Evolutionary conservation across 73 alveolate genomes (phyloP), one percentile per base, ranked within the genome.

Genomic region (Halteria grandinella): DNA sequence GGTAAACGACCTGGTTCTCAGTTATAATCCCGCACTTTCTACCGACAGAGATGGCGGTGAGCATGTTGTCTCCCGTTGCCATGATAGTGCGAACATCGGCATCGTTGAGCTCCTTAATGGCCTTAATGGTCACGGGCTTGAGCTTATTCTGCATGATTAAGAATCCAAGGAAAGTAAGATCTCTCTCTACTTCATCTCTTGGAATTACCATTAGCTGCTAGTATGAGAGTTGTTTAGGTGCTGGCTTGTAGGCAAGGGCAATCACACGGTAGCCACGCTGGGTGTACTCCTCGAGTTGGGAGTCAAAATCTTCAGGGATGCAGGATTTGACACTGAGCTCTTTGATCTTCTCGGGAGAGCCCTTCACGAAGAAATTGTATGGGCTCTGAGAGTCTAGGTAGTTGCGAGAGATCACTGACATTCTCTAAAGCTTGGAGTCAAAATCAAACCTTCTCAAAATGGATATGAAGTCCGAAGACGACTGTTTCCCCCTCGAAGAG

Each of bases 31-130:
- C 54, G 52, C 94, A 89, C 75, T 92, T 79, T 60, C 93, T 79
- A 32, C 94, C 94, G 36, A 92, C 96, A 50, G 92, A 66, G 44
- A 92, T 85, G 51, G 96, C 96, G 18, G 98, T 92, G 29, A 92
- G 73, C 37, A 83, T 87, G 79, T 92, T 92, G 71, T 92, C 98
- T 17, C 96, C 98, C 18, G 98, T 92, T 0, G 95, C 98, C 98
- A 92, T 92, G 41, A 92, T 66, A 47, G 95, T 77, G 63, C 92
- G 80, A 23, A 94, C 76, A 24, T 86, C 87, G 17, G 95, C 91
- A 49, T 75, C 78, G 45, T 84, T 73, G 39, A 91, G 89, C 41
- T 31, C 79, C 12, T 83, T 75, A 44, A 94, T 75, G 32, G 95
- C 59, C 14, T 87, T 90, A 33, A 72, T 82, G 7, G 98, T 94